Evolutionary conservation across 139 green algal genomes (phyloP).

Genomic region (Parachlorella kessleri): DNA sequence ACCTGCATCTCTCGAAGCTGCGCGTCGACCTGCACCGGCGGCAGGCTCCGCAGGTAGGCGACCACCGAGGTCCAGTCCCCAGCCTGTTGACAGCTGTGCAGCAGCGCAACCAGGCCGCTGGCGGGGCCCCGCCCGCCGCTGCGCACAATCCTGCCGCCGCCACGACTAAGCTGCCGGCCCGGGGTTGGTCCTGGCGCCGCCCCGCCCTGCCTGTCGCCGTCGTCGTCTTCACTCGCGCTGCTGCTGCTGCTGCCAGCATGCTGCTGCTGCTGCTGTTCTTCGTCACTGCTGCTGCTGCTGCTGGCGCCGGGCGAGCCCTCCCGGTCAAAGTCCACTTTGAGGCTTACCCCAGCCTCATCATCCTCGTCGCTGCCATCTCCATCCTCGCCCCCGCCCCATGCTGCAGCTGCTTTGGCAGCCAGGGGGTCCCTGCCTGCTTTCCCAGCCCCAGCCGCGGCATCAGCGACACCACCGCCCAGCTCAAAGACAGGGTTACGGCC

Average conservation of each 20-base stretch:
- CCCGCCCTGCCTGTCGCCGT: too few species aligned
- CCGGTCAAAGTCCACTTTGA: not conserved
- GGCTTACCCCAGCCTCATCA: constrained; percentile 1
- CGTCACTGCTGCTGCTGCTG: not conserved
- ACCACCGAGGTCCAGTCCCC: constrained; percentile 59
- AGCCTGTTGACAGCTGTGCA: constrained; percentile 25
- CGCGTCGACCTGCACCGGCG: constrained; percentile 63
- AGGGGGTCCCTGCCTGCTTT: not conserved
- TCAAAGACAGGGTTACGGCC: constrained; percentile 65
- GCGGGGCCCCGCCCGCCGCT: not conserved
- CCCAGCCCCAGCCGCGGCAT: not conserved
- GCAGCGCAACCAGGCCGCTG: constrained; percentile 28
- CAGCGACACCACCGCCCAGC: not conserved
- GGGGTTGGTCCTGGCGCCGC: too few species aligned
- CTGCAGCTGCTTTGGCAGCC: constrained; percentile 9
- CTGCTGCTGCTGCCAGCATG: too few species aligned
- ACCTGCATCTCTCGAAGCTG: constrained; percentile 77
- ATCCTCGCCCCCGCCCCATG: constrained; percentile 30
- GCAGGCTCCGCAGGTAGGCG: constrained; percentile 48
- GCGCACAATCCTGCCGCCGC: not conserved
- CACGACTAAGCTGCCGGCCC: constrained; percentile 3
- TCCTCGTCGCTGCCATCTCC: constrained; percentile 1
- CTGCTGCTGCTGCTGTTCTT: too few species aligned
- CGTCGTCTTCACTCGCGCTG: too few species aligned
- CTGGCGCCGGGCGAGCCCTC: not conserved